Conservation (phyloP, 2,329 filamentous ascomycete genomes). For the Fusarium nygamai region DNA sequence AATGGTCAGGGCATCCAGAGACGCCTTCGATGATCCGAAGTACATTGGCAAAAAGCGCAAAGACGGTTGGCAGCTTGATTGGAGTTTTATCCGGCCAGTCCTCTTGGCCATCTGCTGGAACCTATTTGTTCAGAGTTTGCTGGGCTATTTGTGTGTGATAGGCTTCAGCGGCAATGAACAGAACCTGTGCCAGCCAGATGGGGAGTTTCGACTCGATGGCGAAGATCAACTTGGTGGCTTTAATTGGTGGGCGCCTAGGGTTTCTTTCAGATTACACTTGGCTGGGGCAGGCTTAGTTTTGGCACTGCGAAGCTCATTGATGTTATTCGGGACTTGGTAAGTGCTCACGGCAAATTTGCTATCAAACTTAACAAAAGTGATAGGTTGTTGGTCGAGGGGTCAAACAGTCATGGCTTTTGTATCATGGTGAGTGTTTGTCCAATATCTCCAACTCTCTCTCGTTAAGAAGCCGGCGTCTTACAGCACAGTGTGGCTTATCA, state of each 20-base stretch:
- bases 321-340: slow-evolving; percentile 17
- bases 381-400: slow-evolving; percentile 14
- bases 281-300: background rate
- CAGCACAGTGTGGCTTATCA: background rate
- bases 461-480: background rate
- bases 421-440: slow-evolving; percentile 8
- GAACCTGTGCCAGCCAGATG: background rate
- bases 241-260: background rate
- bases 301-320: slow-evolving; percentile 3
- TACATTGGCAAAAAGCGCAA: too few relatives aligned
- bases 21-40: background rate
- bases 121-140: background rate
- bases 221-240: fast-evolving
- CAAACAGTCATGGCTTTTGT: background rate
- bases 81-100: fast-evolving
- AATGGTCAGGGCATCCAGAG: too few relatives aligned
- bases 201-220: background rate
- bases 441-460: slow-evolving; percentile 11
- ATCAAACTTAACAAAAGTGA: too few relatives aligned
- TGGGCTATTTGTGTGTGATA: fast-evolving
- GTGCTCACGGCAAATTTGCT: background rate
- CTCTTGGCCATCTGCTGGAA: background rate
- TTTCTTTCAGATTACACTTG: slow-evolving; percentile 13
- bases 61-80: too few relatives aligned
- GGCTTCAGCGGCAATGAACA: fast-evolving